phyloP scores from a whole-genome alignment of 805 yeast species.

The Yueomyces sinensis region DNA sequence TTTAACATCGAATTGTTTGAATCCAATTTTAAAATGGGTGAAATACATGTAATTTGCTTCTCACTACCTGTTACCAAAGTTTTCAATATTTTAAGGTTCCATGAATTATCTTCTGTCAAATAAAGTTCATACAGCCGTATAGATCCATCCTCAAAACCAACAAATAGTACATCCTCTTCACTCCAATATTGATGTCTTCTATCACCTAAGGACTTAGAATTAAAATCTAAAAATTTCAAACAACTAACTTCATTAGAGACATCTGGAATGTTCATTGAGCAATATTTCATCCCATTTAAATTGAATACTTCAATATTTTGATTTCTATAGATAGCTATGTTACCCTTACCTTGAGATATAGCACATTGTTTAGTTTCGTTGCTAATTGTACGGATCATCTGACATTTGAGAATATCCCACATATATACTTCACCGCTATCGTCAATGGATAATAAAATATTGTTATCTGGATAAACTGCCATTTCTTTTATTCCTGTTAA shows the following conservation, averaged over 20 bases:
- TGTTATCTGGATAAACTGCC: constrained; percentile 37
- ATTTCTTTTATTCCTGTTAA: constrained; percentile 32
- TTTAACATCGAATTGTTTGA: constrained; percentile 41
- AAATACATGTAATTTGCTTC: constrained; percentile 6
- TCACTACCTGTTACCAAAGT: constrained; percentile 12
- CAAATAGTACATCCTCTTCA: constrained; percentile 23
- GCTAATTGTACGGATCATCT: constrained; percentile 31
- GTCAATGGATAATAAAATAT: constrained; percentile 43
- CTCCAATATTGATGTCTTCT: constrained; percentile 29
- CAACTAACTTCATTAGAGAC: constrained; percentile 10
- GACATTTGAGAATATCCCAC: constrained; percentile 52
- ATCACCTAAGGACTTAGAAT: constrained; percentile 4
- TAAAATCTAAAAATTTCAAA: constrained; percentile 15
- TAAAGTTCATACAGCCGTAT: constrained; percentile 22
- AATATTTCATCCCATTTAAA: constrained; percentile 38
- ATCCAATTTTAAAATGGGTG: constrained; percentile 4
- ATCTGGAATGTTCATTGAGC: constrained; percentile 12
- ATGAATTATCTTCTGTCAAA: constrained; percentile 8
- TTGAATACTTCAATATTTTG: constrained; percentile 26
- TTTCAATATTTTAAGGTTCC: constrained; percentile 16
- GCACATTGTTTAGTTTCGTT: constrained; percentile 23
- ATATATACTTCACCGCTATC: constrained; percentile 37
- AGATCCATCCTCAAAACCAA: constrained; percentile 26
- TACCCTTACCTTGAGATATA: constrained; percentile 44
- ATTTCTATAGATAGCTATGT: constrained; percentile 27